Evolutionary conservation across 2,329 filamentous ascomycete genomes (phyloP).

Genomic region (Sporothrix sp.): DNA sequence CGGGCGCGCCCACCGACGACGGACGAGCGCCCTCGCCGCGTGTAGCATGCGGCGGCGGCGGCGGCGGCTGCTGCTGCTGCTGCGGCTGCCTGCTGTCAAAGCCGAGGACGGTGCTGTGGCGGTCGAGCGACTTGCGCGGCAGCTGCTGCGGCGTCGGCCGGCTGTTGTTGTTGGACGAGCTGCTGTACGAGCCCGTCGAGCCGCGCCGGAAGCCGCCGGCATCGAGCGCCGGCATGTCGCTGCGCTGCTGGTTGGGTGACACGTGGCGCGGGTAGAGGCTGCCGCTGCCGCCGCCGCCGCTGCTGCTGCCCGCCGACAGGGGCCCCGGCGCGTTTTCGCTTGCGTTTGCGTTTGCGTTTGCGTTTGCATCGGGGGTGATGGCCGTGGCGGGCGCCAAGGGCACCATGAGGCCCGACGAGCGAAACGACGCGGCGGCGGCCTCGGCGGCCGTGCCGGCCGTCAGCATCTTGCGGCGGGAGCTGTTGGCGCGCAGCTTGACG

Average conservation of each 20-base stretch:
- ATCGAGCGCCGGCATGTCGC: not conserved
- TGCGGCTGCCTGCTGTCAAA: too few relatives aligned
- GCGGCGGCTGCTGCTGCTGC: constrained; percentile 19
- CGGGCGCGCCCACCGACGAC: not conserved
- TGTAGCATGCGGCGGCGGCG: constrained; percentile 22
- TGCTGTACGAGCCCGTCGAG: constrained; percentile 8
- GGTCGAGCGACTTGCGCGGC: constrained; percentile 8
- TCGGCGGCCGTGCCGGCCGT: constrained; percentile 44
- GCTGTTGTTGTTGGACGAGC: constrained; percentile 28
- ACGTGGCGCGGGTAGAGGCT: not conserved
- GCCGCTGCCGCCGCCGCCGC: not conserved
- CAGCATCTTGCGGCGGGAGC: constrained; percentile 60
- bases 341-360: too few relatives aligned
- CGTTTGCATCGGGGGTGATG: not conserved
- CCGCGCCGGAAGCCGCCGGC: constrained; percentile 26
- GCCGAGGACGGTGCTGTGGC: constrained; percentile 10
- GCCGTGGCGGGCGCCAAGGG: constrained; percentile 6
- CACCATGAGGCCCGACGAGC: constrained; percentile 6
- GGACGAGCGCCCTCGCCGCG: not conserved
- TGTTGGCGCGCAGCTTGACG: constrained; percentile 67
- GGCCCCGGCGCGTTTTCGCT: not conserved
- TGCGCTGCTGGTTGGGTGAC: not conserved
- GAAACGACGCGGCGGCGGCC: constrained; percentile 19
- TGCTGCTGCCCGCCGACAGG: not conserved
- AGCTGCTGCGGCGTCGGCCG: constrained; percentile 21